A percentile compares a stretch with the other conserved stretches of the same genome.
Conservation (phyloP, 2,329 filamentous ascomycete genomes). For the Elsinoe perseae region DNA sequence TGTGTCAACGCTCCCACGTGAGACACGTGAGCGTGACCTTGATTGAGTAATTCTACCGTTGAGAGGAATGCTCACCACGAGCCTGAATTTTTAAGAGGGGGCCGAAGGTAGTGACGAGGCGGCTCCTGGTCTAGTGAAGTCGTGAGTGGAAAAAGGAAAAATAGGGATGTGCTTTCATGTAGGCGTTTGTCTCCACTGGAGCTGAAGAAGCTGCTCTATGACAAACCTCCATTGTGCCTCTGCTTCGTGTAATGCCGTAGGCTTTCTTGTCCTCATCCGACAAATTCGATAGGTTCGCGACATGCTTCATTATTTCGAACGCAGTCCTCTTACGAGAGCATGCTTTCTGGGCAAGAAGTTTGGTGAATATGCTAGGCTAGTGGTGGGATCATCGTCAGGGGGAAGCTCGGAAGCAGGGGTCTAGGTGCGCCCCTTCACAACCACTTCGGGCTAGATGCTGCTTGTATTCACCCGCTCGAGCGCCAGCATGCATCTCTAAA, state of each 20-base stretch:
- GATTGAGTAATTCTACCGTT: conserved; percentile 23
- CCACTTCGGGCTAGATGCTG: not conserved
- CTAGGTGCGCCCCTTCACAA: not conserved
- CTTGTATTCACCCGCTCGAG: not conserved
- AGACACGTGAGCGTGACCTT: conserved; percentile 12
- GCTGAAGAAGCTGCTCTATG: not conserved
- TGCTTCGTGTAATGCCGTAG: too few species aligned
- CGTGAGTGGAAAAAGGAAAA: conserved; percentile 8
- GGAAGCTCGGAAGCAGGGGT: not conserved
- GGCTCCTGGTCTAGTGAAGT: conserved; percentile 4
- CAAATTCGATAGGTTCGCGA: too few species aligned
- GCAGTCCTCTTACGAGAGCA: too few species aligned
- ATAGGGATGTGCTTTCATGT: not conserved
- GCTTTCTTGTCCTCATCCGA: too few species aligned
- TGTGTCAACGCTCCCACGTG: conserved; percentile 15
- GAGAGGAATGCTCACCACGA: conserved; percentile 1
- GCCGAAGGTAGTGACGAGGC: not conserved
- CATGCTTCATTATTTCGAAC: too few species aligned
- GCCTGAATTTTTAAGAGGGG: not conserved
- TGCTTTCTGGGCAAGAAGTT: too few species aligned
- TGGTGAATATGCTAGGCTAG: not conserved
- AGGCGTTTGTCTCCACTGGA: not conserved
- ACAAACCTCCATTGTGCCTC: not conserved
- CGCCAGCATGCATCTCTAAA: not conserved
- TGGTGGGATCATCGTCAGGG: not conserved